phyloP scores from a whole-genome alignment of 257 asterid genomes.

The Oldenlandia corymbosa region DNA sequence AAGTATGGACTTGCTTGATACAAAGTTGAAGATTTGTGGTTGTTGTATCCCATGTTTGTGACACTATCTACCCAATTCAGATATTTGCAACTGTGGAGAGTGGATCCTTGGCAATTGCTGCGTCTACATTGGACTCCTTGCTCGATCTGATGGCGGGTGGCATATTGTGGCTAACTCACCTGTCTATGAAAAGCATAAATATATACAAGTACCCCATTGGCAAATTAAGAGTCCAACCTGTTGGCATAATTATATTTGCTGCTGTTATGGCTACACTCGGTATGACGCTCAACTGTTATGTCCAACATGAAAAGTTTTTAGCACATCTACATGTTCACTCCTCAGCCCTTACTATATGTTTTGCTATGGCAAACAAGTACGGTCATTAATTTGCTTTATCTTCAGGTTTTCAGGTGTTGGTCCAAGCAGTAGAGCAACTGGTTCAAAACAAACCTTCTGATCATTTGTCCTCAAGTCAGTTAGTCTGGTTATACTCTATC shows the following conservation, averaged over 20 bases:
- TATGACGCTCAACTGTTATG: slow-evolving; percentile 20
- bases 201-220: slow-evolving; percentile 91
- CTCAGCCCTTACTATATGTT: not conserved
- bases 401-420: slow-evolving; percentile 81
- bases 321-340: too few species aligned
- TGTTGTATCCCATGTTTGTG: not conserved
- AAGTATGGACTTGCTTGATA: not conserved
- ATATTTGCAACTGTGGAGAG: slow-evolving; percentile 68
- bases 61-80: slow-evolving; percentile 25
- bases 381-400: not conserved
- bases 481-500: slow-evolving; percentile 69
- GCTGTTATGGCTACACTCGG: slow-evolving; percentile 97
- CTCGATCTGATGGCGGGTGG: slow-evolving; percentile 98
- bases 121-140: slow-evolving; percentile 89
- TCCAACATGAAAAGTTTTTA: too few species aligned
- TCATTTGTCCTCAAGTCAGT: slow-evolving; percentile 50
- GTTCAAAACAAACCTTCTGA: slow-evolving; percentile 41
- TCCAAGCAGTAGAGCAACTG: slow-evolving; percentile 73
- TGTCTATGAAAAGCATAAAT: slow-evolving; percentile 73
- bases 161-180: slow-evolving; percentile 83
- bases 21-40: not conserved
- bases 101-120: slow-evolving; percentile 90
- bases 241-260: slow-evolving; percentile 87
- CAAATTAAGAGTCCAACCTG: slow-evolving; percentile 92
- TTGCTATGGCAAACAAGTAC: not conserved